Base-by-base conservation (phyloP, 1,284 basidiomycete genomes). In the Irpex sp. region DNA sequence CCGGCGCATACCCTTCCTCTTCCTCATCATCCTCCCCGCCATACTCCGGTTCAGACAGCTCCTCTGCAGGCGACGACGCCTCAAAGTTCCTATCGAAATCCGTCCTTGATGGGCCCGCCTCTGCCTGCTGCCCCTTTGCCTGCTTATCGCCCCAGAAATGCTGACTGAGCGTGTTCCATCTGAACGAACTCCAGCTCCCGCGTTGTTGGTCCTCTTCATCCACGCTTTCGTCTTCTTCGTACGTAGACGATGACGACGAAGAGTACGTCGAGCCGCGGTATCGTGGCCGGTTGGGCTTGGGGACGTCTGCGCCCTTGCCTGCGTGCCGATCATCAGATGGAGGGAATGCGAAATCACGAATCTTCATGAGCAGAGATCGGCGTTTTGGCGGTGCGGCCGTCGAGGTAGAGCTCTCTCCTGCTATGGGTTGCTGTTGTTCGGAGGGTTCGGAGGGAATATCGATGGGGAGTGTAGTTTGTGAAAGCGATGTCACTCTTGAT, bases 271-370 rank as follows among this genome's bases (percentile, higher is more conserved):
- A 81, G 67, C 75, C 74, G 56, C 81, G 80, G 24, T 87, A 80
- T 44, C 82, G 80, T 10, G 83, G 79, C 5, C 85, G 82, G 72
- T 90, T 91, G 13, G 85, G 75, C 2, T 84, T 82, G 1, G 91
- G 91, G 5, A 86, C 88, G 68, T 89, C 82, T 1, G 85, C 78
- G 3, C 91, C 91, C 5, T 82, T 80, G 1, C 91, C 91, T 3
- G 76, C 75, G 77, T 90, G 88, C 9, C 92, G 86, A 60, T 84
- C 85, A 79, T 94, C 92, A 1, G 79, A 68, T 0, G 79, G 65
- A 1, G 85, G 76, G 77, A 86, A 94, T 6, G 86, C 92, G 76
- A 87, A 94, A 78, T 94, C 92, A 20, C 90, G 87, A 64, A 94
- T 87, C 74, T 86, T 87, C 78, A 92, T 85, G 38, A 82, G 74